These are phyloP conservation scores for Fraxinus pennsylvanica DNA, from an alignment of 257 asterid genomes.

Conservation along the genomic window DNA sequence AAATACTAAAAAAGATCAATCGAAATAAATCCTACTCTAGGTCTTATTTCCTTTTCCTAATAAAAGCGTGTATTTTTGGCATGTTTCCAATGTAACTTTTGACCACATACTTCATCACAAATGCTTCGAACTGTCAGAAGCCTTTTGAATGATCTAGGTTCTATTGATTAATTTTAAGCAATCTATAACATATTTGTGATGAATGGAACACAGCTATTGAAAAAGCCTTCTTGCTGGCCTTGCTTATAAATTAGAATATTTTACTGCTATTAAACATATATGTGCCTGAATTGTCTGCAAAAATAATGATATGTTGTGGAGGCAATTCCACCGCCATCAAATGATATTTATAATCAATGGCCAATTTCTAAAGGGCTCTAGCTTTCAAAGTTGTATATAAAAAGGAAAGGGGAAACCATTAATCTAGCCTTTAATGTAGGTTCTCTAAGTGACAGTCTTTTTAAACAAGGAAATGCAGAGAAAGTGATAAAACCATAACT, in stretches of 20 bases:
- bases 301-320: not conserved
- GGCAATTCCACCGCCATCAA: conserved; percentile 3
- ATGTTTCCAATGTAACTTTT: not conserved
- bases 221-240: not conserved
- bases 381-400: not conserved
- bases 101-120: not conserved
- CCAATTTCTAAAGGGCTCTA: not conserved
- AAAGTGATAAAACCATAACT: not conserved
- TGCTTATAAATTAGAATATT: conserved; percentile 2
- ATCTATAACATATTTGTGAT: not conserved
- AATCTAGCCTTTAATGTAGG: not conserved
- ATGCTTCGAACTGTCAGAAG: not conserved
- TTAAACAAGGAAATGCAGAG: not conserved
- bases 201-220: conserved; percentile 3
- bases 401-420: not conserved
- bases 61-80: not conserved
- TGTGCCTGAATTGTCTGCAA: conserved; percentile 3
- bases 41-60: not conserved
- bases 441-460: not conserved
- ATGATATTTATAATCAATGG: not conserved
- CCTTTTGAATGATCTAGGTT: not conserved
- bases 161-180: not conserved
- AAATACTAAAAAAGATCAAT: not conserved
- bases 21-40: not conserved
- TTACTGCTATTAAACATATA: conserved; percentile 1